Evolutionary conservation across 129 eudicot species (phyloP), one percentile per base, ranked within the genome.

Genomic region (Silybum marianum): DNA sequence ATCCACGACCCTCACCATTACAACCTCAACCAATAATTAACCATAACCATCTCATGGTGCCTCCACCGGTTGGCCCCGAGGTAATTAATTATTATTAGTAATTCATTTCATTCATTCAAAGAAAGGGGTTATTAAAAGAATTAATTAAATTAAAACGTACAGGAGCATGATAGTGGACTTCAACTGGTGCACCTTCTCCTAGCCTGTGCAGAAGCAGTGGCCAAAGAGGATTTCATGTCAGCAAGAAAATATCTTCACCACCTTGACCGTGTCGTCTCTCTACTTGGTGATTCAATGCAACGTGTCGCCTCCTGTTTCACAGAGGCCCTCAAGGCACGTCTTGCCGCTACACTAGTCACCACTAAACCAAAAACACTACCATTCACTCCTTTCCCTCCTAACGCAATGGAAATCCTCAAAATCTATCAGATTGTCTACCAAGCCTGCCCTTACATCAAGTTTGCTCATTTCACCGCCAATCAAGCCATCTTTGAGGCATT

Each of bases 91-190:
- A n/a, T n/a, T n/a, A n/a, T n/a, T 0, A 48, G 14, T 13, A 1
- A 48, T 54, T 51, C 60, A 8, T 1, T 7, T 36, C 19, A 0
- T 7, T 67, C 34, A 21, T 25, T 23, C 36, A 28, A 28, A 28
- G 1, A 28, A 28, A 28, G 30, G 3, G 0, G 3, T 28, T 28
- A 28, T 28, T 28, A 1, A 28, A 28, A 28, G 30, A 28, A 28
- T 28, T 0, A 28, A 40, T 40, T 8, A 54, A 51, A 14, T 51
- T 16, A 19, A n/a, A n/a, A n/a, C n/a, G n/a, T n/a, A 63, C 89
- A 93, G 97, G 97, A 93, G 84, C 89, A 87, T 74, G 97, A 93
- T 25, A 93, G 97, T 73, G 97, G 97, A 21, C 91, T 90, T 72
- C 97, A 90, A 82, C 86, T 93, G 70, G 97, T 93, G 46, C 97